Evolutionary conservation across 176 grass and related monocot species (phyloP).

Genomic region (Poa annua): DNA sequence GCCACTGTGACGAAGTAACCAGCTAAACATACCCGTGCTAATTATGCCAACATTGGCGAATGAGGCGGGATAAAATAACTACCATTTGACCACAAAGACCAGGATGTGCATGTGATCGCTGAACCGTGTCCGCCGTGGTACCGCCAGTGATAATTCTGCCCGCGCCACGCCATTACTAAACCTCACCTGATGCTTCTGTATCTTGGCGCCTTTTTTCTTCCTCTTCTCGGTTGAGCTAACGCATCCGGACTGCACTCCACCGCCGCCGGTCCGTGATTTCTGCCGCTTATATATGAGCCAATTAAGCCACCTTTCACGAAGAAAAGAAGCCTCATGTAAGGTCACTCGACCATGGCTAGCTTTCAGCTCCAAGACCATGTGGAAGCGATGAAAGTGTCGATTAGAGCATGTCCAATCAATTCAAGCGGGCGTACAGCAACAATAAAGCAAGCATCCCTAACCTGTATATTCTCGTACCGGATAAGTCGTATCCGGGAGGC

Average conservation of each 20-base stretch:
- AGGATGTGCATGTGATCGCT: conserved; percentile 14
- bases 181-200: neutral
- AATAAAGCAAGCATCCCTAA: no score
- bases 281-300: neutral
- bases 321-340: neutral
- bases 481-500: no score
- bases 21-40: neutral
- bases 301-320: neutral
- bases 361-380: neutral
- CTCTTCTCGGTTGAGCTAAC: neutral
- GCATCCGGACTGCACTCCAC: neutral
- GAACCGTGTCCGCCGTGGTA: conserved; percentile 20
- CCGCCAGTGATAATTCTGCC: neutral
- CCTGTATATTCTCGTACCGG: no score
- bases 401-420: neutral
- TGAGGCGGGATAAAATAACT: neutral
- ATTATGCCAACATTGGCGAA: neutral
- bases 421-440: neutral
- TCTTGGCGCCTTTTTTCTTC: neutral
- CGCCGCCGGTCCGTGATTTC: neutral
- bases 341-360: no score
- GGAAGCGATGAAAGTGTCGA: neutral
- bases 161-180: neutral
- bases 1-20: neutral
- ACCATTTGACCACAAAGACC: conserved; percentile 1